A percentile compares a stretch with the other conserved stretches of the same genome.
These are phyloP conservation scores for Sporopachydermia lactativora DNA, from an alignment of 805 yeast genomes.

Conservation along the genomic window DNA sequence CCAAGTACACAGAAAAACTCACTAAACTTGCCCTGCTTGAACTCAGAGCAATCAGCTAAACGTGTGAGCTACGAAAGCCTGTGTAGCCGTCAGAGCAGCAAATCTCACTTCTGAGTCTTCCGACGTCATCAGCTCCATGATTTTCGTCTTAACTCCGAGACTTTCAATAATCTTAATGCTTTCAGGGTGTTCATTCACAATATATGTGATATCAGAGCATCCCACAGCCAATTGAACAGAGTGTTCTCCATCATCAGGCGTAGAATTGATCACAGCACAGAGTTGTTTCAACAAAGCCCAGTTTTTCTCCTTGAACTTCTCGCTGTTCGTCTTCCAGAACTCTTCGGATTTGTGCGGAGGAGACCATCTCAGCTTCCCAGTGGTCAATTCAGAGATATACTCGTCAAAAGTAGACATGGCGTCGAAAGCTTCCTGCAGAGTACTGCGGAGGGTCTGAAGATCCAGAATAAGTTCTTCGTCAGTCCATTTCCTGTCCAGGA, in stretches of 20 bases:
- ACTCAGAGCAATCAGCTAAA: slow-evolving; percentile 22
- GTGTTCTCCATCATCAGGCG: slow-evolving; percentile 27
- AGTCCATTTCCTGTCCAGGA: slow-evolving; percentile 83
- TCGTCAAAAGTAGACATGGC: slow-evolving; percentile 87
- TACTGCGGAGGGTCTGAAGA: slow-evolving; percentile 39
- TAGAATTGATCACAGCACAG: slow-evolving; percentile 20
- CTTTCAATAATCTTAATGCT: slow-evolving; percentile 38
- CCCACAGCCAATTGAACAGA: slow-evolving; percentile 37
- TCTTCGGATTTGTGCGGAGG: slow-evolving; percentile 85
- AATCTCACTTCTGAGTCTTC: slow-evolving; percentile 80
- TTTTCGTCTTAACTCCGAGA: slow-evolving; percentile 54
- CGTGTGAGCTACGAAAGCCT: slow-evolving; percentile 78
- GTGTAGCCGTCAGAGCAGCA: slow-evolving; percentile 94
- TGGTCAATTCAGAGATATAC: slow-evolving; percentile 69
- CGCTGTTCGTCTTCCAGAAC: slow-evolving; percentile 80
- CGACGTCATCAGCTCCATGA: slow-evolving; percentile 74
- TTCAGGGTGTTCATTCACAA: slow-evolving; percentile 50
- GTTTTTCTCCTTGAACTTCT: slow-evolving; percentile 60
- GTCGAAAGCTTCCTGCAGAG: slow-evolving; percentile 59
- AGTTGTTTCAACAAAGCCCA: slow-evolving; percentile 60
- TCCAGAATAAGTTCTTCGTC: slow-evolving; percentile 83
- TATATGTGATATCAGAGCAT: slow-evolving; percentile 50
- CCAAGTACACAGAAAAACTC: too few relatives aligned
- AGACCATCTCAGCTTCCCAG: slow-evolving; percentile 69
- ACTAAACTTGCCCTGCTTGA: too few relatives aligned